A percentile compares a stretch with the other conserved stretches of the same genome.
phyloP scores from a whole-genome alignment of 176 grass and related monocot species.

The Bolboschoenus planiculmis region DNA sequence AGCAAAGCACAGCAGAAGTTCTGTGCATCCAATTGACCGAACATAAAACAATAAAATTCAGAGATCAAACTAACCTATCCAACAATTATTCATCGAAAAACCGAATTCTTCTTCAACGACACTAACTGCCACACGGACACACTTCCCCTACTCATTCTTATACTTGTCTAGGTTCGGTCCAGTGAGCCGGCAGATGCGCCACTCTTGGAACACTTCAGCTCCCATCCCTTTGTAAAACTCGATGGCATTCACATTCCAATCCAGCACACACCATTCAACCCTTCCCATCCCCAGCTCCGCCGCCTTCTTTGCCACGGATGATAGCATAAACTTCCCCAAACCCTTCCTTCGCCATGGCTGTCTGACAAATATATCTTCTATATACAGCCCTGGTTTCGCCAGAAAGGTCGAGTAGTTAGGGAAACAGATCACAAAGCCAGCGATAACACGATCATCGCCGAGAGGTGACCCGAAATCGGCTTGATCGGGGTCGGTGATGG shows the following conservation, averaged over 20 bases:
- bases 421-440: constrained; percentile 60
- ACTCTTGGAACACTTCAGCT: constrained; percentile 77
- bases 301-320: constrained; percentile 56
- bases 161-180: constrained; percentile 45
- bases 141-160: constrained; percentile 27
- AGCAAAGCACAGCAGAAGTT: neutral
- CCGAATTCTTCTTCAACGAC: neutral
- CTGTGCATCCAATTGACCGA: neutral
- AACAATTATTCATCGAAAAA: neutral
- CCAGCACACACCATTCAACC: constrained; percentile 85
- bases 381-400: constrained; percentile 47
- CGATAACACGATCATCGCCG: constrained; percentile 30
- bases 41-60: neutral
- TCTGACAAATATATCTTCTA: constrained; percentile 66
- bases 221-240: constrained; percentile 88
- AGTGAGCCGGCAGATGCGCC: constrained; percentile 69
- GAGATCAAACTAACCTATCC: neutral
- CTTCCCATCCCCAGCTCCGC: constrained; percentile 63
- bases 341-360: constrained; percentile 71
- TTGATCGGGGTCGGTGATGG: constrained; percentile 37
- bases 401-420: constrained; percentile 74
- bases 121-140: neutral
- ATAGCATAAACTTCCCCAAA: constrained; percentile 71
- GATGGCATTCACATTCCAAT: constrained; percentile 89
- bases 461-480: constrained; percentile 37